Percentiles rank a stretch among this genome's conserved stretches.
Evolutionary conservation across 2,329 filamentous ascomycete species (phyloP).

Genomic region (Monilinia fructigena): DNA sequence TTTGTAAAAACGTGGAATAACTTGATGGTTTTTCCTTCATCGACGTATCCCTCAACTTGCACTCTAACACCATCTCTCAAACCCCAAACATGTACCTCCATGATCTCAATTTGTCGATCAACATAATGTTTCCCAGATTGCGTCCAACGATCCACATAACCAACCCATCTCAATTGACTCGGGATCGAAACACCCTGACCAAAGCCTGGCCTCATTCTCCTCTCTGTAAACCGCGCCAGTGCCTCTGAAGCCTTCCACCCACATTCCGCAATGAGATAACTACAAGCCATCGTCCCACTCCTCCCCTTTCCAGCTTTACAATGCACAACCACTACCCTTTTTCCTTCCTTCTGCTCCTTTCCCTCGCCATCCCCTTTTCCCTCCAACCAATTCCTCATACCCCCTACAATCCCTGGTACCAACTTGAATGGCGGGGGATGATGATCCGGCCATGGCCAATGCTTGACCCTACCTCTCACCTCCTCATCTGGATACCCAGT

Average conservation of each 20-base stretch:
- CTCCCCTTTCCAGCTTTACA: slow-evolving; percentile 97
- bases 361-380: slow-evolving; percentile 41
- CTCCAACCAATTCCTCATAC: slow-evolving; percentile 86
- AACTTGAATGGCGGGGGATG: slow-evolving; percentile 91
- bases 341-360: slow-evolving; percentile 36
- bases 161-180: slow-evolving; percentile 83
- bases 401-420: slow-evolving; percentile 83
- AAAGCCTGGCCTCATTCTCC: slow-evolving; percentile 86
- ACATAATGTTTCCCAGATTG: slow-evolving; percentile 72
- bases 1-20: slow-evolving; percentile 76
- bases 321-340: slow-evolving; percentile 82
- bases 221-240: slow-evolving; percentile 68
- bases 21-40: slow-evolving; percentile 87
- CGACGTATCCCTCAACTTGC: slow-evolving; percentile 76
- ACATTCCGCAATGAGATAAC: slow-evolving; percentile 87
- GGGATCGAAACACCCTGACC: slow-evolving; percentile 90
- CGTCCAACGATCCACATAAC: slow-evolving; percentile 87
- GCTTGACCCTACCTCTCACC: slow-evolving; percentile 79
- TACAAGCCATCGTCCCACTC: slow-evolving; percentile 83
- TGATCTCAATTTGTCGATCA: slow-evolving; percentile 77
- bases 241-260: slow-evolving; percentile 66
- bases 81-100: slow-evolving; percentile 90
- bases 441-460: slow-evolving; percentile 96
- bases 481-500: slow-evolving; percentile 92
- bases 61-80: slow-evolving; percentile 85